Evolutionary conservation across 2,329 filamentous ascomycete species (phyloP), one percentile per base, ranked within the genome.

Genomic region (Clonostachys rosea): DNA sequence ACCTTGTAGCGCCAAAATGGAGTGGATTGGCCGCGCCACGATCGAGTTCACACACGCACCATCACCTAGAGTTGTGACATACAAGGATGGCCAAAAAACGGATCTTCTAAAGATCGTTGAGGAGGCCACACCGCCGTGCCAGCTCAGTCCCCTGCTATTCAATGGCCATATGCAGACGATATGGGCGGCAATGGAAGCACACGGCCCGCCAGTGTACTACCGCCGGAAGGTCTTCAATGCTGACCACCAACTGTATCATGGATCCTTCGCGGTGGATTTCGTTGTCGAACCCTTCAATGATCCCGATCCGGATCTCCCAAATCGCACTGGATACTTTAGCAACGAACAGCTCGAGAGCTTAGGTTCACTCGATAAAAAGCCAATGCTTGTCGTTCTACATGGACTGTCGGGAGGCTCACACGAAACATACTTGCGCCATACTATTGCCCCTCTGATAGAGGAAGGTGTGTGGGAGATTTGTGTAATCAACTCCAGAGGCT

Each of bases 151-250:
- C 1, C 71, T 97, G 20, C 81, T 99, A 18, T 96, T 95, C 79
- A 97, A 96, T 59, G 92, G 94, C 37, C 89, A 96, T 62, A 63
- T 96, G 14, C 92, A 97, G 68, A 96, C 92, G 1, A 83, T 86
- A 63, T 96, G 86, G 83, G 96, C 92, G 3, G 81, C 82, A 4
- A 70, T 88, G 17, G 88, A 88, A 55, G 76, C 82, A 34, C 82
- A 84, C 45, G 87, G 78, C 0, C 83, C 92, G 3, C 78, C 81
- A 3, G 78, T 99, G 34, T 84, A 88, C 73, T 99, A 99, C 75
- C 91, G 90, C 41, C 68, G 69, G 49, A 66, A 62, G 45, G 47
- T 69, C 20, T 71, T 72, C 49, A 56, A 68, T 24, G 65, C 69
- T 14, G 66, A 70, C 43, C 59, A 68, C 50, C 57, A 61, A 44